phyloP scores from a whole-genome alignment of 2,329 filamentous ascomycete genomes.

The Dactylellina drechsleri region DNA sequence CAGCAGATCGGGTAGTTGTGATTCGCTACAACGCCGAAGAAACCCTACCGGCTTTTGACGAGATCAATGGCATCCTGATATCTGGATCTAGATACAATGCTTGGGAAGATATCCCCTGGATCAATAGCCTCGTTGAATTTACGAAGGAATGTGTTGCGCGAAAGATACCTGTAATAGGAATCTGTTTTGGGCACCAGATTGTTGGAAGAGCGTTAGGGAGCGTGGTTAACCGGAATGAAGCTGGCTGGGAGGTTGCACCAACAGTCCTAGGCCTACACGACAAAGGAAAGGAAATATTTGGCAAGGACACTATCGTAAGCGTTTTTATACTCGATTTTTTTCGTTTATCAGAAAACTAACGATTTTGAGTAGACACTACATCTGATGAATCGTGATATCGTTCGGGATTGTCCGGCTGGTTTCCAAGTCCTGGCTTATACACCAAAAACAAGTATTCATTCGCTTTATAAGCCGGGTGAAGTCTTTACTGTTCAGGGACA shows the following conservation, averaged over 20 bases:
- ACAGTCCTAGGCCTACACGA: conserved; percentile 74
- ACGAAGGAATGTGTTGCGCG: conserved; percentile 69
- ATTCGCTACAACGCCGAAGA: conserved; percentile 46
- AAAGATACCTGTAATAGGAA: conserved; percentile 75
- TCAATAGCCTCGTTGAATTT: conserved; percentile 76
- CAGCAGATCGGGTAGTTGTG: conserved; percentile 59
- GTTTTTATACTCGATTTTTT: not conserved
- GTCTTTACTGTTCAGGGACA: conserved; percentile 86
- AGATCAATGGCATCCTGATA: conserved; percentile 83
- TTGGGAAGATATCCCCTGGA: conserved; percentile 80
- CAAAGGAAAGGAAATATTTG: conserved; percentile 77
- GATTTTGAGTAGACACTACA: conserved; percentile 70
- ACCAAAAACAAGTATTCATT: conserved; percentile 76
- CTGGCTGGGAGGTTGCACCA: conserved; percentile 83
- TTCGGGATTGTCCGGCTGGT: conserved; percentile 70
- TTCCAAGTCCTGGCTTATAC: conserved; percentile 74
- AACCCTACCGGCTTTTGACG: conserved; percentile 70
- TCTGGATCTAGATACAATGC: conserved; percentile 77
- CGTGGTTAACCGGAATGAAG: conserved; percentile 73
- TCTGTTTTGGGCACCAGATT: conserved; percentile 91
- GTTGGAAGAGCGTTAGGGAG: conserved; percentile 76
- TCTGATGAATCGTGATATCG: conserved; percentile 87
- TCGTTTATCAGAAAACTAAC: not conserved
- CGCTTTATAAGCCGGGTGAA: conserved; percentile 75
- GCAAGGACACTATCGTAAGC: conserved; percentile 64